Base-by-base conservation (phyloP, 805 yeast species). In the Lachancea fermentati region DNA sequence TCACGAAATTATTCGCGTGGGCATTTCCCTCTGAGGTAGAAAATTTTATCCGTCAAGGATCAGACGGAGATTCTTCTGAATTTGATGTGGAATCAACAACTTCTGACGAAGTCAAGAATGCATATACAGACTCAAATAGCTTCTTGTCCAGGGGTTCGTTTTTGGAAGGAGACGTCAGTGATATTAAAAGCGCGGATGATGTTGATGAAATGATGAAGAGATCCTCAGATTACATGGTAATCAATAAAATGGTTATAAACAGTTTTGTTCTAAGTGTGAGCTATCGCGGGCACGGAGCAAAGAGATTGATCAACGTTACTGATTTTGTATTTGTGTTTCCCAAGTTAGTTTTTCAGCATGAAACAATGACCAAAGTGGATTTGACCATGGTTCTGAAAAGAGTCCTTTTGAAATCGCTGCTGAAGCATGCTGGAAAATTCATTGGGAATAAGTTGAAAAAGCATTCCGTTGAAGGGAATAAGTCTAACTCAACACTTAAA, bases 301-400 rank as follows among this genome's bases (percentile, higher is more conserved):
- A 75, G 51, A 76, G 81, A 48, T 63, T 91, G 41, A 73, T 85
- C 30, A 87, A 89, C 54, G 86, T 91, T 5, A 83, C 85, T 38
- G 76, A 84, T 49, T 79, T 91, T 49, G 72, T 69, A 4, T 67
- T 91, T 41, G 68, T 67, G 7, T 60, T 89, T 37, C 96, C 96
- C 3, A 65, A 65, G 2, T 61, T 85, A 37, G 60, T 64, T 37
- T 76, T 82, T 51, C 53, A 61, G 26, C 78, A 82, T 57, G 76
- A 76, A 66, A 72, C 83, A 4, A 81, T 94, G 85, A 78, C 88
- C 1, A 67, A 76, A 36, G 66, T 78, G 39, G 97, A 89, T 49
- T 63, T 89, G 31, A 67, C 81, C 2, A 54, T 73, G 51, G 70
- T 75, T 22, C 54, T 89, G 41, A 79, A 81, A 56, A 81, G 77